Base-by-base conservation (phyloP, 805 yeast genomes). In the Zygosaccharomyces bailii region DNA sequence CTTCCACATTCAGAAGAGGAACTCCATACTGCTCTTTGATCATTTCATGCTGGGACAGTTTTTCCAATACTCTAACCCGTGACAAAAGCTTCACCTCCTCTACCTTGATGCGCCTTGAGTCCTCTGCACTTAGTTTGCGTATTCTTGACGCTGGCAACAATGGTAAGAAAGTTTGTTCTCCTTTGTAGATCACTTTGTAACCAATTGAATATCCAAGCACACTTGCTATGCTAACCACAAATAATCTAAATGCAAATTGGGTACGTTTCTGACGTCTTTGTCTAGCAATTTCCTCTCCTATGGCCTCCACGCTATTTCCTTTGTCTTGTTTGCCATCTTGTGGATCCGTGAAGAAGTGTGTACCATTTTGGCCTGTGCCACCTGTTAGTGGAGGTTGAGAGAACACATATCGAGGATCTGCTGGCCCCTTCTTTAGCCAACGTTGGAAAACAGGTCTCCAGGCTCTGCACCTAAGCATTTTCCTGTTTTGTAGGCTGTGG, bases 11-110 rank as follows among this genome's bases (percentile, higher is more conserved):
- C 32, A 51, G 53, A 19, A 63, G 31, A 6, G 67, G 67, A 2
- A 63, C 60, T 1, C 63, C 64, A 42, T 60, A 63, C 33, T 61
- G 50, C 24, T 60, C 63, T 36, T 58, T 59, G 11, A 63, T 56
- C 60, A 61, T 59, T 16, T 56, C 55, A 48, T 62, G 65, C 17
- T 50, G 49, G 6, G 63, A 55, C 4, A 63, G 37, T 18, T 50
- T 48, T 17, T 50, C 60, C 24, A 61, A 42, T 2, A 59, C 58
- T 18, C 56, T 42, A 20, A 53, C 43, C 36, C 49, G 44, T 1
- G 61, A 53, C 24, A 57, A n/a, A 16, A 31, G 32, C 34, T 55
- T 48, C 14, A 61, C 51, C 21, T 56, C 50, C 2, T 49, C 44
- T 11, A 50, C 21, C 48, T 58, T 55, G 8, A 60, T 44, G 23